Evolutionary conservation across 2,329 filamentous ascomycete species (phyloP).

Genomic region (Calonectria crousiana): DNA sequence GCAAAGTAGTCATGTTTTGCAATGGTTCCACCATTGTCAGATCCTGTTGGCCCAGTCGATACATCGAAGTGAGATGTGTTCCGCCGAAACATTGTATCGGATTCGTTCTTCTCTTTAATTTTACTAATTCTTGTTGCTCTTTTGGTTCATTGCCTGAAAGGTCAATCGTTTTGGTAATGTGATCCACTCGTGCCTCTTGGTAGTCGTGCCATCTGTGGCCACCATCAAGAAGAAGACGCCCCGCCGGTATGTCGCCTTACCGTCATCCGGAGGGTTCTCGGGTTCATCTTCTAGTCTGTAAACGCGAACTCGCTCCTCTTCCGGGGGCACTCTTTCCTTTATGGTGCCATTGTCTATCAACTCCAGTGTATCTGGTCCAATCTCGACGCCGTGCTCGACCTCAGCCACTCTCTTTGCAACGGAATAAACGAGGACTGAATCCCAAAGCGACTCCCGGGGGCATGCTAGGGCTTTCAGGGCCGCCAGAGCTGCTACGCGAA

Average conservation of each 20-base stretch:
- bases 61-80: background rate
- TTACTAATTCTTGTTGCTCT: background rate
- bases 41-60: background rate
- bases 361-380: constrained; percentile 33
- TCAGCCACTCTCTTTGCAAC: constrained; percentile 51
- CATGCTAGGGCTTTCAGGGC: constrained; percentile 48
- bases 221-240: constrained; percentile 15
- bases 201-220: background rate
- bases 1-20: background rate
- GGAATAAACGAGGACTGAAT: constrained; percentile 46
- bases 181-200: constrained; percentile 24
- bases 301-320: constrained; percentile 35
- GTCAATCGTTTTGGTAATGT: constrained; percentile 9
- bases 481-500: constrained; percentile 49
- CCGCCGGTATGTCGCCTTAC: background rate
- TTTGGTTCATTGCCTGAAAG: background rate
- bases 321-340: constrained; percentile 25
- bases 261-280: background rate
- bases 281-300: constrained; percentile 24
- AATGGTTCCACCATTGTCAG: background rate
- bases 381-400: constrained; percentile 52
- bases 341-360: constrained; percentile 3
- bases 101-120: background rate
- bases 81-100: background rate
- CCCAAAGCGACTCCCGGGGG: constrained; percentile 53